A percentile compares a stretch with the other conserved stretches of the same genome.
Conservation (phyloP, 805 yeast species). For the Suhomyces kilbournensis region DNA sequence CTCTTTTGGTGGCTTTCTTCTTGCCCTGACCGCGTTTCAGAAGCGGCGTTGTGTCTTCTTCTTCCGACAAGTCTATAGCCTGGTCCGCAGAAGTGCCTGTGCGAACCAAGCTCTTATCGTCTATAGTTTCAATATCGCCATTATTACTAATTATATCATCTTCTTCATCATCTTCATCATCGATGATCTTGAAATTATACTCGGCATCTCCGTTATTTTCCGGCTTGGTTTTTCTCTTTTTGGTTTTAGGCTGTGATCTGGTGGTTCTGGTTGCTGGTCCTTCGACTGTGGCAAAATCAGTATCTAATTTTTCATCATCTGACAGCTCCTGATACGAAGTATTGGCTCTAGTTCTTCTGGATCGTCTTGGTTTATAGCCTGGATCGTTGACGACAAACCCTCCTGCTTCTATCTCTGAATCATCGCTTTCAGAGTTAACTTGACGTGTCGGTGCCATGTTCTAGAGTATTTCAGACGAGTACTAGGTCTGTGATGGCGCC, state of each 20-base stretch:
- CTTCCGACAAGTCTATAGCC: constrained; percentile 29
- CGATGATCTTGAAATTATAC: constrained; percentile 5
- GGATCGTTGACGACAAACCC: constrained; percentile 44
- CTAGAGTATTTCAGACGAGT: background rate
- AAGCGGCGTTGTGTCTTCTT: constrained; percentile 18
- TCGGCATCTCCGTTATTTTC: constrained; percentile 16
- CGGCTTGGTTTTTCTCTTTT: constrained; percentile 4
- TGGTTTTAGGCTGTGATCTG: constrained; percentile 1
- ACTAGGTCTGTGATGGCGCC: background rate
- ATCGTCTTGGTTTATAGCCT: constrained; percentile 17
- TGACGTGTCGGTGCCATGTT: constrained; percentile 7
- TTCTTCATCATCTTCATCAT: constrained; percentile 15
- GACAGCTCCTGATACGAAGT: constrained; percentile 24
- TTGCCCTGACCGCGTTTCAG: constrained; percentile 10
- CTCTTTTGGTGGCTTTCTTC: constrained; percentile 19
- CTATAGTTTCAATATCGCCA: constrained; percentile 25
- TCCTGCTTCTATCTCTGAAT: constrained; percentile 20
- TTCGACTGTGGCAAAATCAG: constrained; percentile 9
- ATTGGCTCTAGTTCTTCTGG: constrained; percentile 9
- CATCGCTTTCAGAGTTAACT: background rate
- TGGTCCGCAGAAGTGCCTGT: constrained; percentile 21
- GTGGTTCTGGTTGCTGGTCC: constrained; percentile 6
- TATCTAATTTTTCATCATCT: constrained; percentile 16
- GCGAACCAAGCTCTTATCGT: constrained; percentile 11
- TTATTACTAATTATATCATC: constrained; percentile 19